Evolutionary conservation across 306 rosid genomes (phyloP).

Genomic region (Pachyrhizus erosus): DNA sequence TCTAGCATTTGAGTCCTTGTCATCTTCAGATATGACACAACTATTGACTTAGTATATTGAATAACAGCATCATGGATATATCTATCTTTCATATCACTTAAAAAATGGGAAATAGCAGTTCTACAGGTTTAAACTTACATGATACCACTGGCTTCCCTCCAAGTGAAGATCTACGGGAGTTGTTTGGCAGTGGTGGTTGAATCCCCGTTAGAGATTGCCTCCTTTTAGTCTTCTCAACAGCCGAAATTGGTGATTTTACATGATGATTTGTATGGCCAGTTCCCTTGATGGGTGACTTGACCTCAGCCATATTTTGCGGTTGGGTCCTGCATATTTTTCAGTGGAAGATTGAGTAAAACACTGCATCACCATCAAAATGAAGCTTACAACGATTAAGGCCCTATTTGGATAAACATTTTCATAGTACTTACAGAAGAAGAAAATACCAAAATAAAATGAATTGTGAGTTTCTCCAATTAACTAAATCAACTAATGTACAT

Average conservation of each 20-base stretch:
- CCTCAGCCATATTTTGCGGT: conserved; percentile 59
- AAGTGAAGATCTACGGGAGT: conserved; percentile 72
- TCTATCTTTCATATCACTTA: not conserved
- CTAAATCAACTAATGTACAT: not conserved
- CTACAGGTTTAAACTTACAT: conserved; percentile 52
- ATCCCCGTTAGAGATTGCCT: conserved; percentile 85
- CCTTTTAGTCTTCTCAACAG: conserved; percentile 57
- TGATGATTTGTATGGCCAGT: conserved; percentile 34
- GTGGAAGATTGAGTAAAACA: conserved; percentile 2
- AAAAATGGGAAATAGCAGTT: not conserved
- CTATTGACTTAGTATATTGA: conserved; percentile 4
- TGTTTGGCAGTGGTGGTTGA: conserved; percentile 53
- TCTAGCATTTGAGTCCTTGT: conserved; percentile 67
- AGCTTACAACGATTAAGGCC: not conserved
- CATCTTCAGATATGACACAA: conserved; percentile 54
- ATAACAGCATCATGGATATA: not conserved
- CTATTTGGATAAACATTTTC: not conserved
- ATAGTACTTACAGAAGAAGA: not conserved
- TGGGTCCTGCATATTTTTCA: conserved; percentile 67
- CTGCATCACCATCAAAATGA: not conserved
- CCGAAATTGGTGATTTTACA: conserved; percentile 55
- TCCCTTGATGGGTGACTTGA: conserved; percentile 56
- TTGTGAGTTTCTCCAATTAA: not conserved
- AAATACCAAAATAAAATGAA: not conserved
- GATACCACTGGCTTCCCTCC: conserved; percentile 68